A percentile compares a stretch with the other conserved stretches of the same genome.
Conservation (phyloP, 108 stramenopile genomes). For the Discostella stelligeroides region DNA sequence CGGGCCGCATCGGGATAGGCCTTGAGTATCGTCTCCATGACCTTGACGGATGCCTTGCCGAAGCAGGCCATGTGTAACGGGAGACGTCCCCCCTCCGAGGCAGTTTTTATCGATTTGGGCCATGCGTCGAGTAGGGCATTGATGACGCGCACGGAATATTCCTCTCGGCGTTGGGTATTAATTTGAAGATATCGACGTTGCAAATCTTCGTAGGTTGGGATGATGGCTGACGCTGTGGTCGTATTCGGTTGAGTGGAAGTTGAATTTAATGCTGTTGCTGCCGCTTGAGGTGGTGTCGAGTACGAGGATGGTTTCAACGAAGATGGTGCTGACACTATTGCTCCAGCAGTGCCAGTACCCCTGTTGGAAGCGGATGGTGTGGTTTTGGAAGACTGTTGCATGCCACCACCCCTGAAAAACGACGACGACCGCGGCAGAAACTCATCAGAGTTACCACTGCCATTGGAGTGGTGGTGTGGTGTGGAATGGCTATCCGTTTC, state of each 20-base stretch:
- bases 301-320: too few relatives aligned
- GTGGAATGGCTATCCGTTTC: slow-evolving; percentile 45
- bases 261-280: too few relatives aligned
- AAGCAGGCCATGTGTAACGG: slow-evolving; percentile 86
- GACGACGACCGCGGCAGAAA: too few relatives aligned
- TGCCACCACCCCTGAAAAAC: too few relatives aligned
- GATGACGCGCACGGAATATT: slow-evolving; percentile 75
- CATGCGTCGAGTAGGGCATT: slow-evolving; percentile 85
- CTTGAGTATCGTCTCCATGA: slow-evolving; percentile 65
- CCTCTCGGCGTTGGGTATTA: slow-evolving; percentile 58
- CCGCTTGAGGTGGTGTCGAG: too few relatives aligned
- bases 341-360: too few relatives aligned
- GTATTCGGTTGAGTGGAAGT: background rate
- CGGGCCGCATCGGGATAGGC: slow-evolving; percentile 87
- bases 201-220: slow-evolving; percentile 35
- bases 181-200: slow-evolving; percentile 52
- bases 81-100: slow-evolving; percentile 81
- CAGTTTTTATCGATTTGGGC: slow-evolving; percentile 71
- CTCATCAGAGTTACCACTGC: background rate
- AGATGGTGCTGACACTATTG: too few relatives aligned
- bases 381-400: too few relatives aligned
- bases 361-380: too few relatives aligned
- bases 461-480: background rate
- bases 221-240: background rate
- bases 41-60: slow-evolving; percentile 74